phyloP scores from a whole-genome alignment of 345 rosid species.

The Linum usitatissimum region DNA sequence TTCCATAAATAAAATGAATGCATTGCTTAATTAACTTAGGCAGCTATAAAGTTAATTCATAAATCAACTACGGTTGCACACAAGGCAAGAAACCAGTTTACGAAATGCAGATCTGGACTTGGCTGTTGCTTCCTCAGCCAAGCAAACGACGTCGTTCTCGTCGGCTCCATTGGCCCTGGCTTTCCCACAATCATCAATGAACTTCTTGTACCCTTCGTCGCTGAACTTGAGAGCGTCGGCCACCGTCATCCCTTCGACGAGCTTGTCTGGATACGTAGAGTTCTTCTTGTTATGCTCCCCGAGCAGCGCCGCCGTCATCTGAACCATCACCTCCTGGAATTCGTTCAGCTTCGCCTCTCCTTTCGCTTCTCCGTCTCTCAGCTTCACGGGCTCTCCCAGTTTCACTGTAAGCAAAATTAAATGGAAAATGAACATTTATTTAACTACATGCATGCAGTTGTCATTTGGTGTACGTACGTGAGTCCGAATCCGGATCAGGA shows the following conservation, averaged over 20 bases:
- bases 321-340: background rate
- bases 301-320: background rate
- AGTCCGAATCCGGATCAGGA: too few species aligned
- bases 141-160: background rate
- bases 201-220: background rate
- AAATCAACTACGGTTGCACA: background rate
- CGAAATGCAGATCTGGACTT: background rate
- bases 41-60: too few species aligned
- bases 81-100: background rate
- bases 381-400: background rate
- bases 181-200: background rate
- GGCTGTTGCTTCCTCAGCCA: background rate
- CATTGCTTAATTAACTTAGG: too few species aligned
- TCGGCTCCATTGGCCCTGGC: background rate
- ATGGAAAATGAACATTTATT: too few species aligned
- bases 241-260: background rate
- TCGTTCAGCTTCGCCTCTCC: background rate
- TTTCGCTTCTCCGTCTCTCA: background rate
- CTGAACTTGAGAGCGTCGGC: background rate
- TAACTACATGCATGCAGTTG: too few species aligned
- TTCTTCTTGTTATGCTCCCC: background rate
- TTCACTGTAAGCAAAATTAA: background rate
- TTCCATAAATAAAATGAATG: too few species aligned
- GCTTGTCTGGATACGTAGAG: background rate
- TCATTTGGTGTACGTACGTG: too few species aligned